Base-by-base conservation (phyloP, 2,329 filamentous ascomycete genomes). In the Sclerotinia nivalis region DNA sequence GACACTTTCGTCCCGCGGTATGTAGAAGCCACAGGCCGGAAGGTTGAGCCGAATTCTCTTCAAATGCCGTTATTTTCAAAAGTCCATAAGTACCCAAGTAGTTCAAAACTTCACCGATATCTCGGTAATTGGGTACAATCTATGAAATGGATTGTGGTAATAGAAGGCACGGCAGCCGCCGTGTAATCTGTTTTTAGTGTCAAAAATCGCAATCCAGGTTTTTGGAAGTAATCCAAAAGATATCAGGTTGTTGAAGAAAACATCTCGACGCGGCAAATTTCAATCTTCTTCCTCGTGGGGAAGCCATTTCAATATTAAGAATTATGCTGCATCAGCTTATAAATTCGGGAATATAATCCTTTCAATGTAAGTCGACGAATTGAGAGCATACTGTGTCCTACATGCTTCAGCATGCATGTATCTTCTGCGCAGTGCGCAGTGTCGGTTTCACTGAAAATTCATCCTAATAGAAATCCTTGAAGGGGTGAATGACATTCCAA, bases 131-230 rank as follows among this genome's bases (percentile, higher is more conserved):
- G 61, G 31, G 22, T 34, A 12, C 9, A n/a, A 67, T 47, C 25
- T 56, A 37, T 59, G 13, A 59, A 25, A 25, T 18, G 2, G 28
- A 59, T 67, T 52, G 52, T 64, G 25, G 28, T 25, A 45, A 25
- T 20, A 34, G 18, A 47, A 56, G 18, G 9, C 65, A 67, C 65
- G 20, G 25, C 65, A 67, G 65, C 52, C 28, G 65, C 40, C 8
- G 50, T 67, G 65, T 59, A 37, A 49, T 49, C 28, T 43, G 7
- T 22, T 22, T 40, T 18, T 15, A 64, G 31, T 67, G 20, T 56
- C 13, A 58, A 59, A 6, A 59, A 20, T 56, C 8, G 20, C 47
- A 45, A 45, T 45, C 28, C 52, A 18, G 37, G 28, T 34, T 59
- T 49, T 25, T 58, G 50, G 52, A 58, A 45, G 34, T 37, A 37